Conservation (phyloP, 192 early-diverging fungal genomes). For the Jimgerdemannia flammicorona region DNA sequence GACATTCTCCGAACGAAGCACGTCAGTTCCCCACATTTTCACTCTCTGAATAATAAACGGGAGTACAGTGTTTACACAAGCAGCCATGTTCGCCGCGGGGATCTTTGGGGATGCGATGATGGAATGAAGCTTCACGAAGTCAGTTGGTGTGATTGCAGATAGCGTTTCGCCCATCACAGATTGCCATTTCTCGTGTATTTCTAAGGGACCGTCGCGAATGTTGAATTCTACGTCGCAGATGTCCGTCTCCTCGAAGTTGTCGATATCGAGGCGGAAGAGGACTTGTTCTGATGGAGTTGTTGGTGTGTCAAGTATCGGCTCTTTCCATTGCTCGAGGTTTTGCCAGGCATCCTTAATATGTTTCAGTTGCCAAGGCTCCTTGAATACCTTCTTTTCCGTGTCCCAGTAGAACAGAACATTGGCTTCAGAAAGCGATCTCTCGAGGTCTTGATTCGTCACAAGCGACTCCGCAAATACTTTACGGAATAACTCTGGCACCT, state of each 20-base stretch:
- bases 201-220: not conserved
- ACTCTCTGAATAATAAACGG: slow-evolving; percentile 13
- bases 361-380: not conserved
- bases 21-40: slow-evolving; percentile 14
- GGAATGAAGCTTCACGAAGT: slow-evolving; percentile 3
- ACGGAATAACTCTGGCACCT: not conserved
- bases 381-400: not conserved
- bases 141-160: slow-evolving; percentile 3
- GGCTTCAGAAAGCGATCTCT: not conserved
- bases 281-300: not conserved
- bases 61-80: slow-evolving; percentile 1
- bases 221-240: not conserved
- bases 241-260: not conserved
- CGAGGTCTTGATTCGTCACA: not conserved
- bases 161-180: slow-evolving; percentile 4
- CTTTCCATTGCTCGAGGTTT: not conserved
- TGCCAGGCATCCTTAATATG: not conserved
- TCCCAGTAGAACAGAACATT: not conserved
- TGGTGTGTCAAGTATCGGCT: not conserved
- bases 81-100: not conserved
- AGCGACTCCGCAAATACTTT: not conserved
- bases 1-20: slow-evolving; percentile 16
- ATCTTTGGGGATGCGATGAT: slow-evolving; percentile 7
- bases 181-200: slow-evolving; percentile 11
- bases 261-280: not conserved